Evolutionary conservation across 768 basidiomycete genomes (phyloP), one percentile per base, ranked within the genome.

Genomic region (Suillus lakei): DNA sequence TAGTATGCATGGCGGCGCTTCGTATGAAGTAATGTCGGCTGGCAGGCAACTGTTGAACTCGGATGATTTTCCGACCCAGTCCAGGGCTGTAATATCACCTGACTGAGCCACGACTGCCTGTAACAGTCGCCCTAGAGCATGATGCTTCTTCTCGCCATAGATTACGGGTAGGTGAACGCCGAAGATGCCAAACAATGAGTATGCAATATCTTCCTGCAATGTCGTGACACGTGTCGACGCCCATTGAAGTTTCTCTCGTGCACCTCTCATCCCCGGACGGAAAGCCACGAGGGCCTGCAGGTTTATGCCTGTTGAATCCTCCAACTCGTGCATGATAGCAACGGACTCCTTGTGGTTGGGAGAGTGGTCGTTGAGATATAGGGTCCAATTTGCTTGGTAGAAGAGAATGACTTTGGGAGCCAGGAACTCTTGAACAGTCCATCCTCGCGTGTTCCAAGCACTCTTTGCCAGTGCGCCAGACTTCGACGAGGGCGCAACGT

Each of bases 351-450:
- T 56, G n/a, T 56, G 54, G 13, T 56, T 36, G 6, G 13, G n/a
- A 36, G 34, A 56, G n/a, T 9, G 15, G n/a, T 56, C 54, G n/a
- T 36, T 12, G 13, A 56, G 54, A 56, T 56, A 55, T 36, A 72
- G 44, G 5, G 65, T 68, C 74, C 74, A 74, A 18, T n/a, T 38
- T 59, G 61, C 69, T 60, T 60, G 72, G 64, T 74, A 74, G 65
- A 74, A 74, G 39, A 73, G 74, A 64, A 76, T 64, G 21, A 71
- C 60, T 61, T 65, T 76, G 13, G 74, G 66, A 5, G 73, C 74
- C 16, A 74, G 23, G 68, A 70, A 62, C 58, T 74, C 74, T 41
- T 76, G 74, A 32, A 74, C 64, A 12, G 74, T 74, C 74, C 74
- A 74, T 7, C 68, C 74, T 50, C 74, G 67, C 15, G 61, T 69